phyloP scores from a whole-genome alignment of 2,329 filamentous ascomycete genomes.

The Aspergillus candidus region DNA sequence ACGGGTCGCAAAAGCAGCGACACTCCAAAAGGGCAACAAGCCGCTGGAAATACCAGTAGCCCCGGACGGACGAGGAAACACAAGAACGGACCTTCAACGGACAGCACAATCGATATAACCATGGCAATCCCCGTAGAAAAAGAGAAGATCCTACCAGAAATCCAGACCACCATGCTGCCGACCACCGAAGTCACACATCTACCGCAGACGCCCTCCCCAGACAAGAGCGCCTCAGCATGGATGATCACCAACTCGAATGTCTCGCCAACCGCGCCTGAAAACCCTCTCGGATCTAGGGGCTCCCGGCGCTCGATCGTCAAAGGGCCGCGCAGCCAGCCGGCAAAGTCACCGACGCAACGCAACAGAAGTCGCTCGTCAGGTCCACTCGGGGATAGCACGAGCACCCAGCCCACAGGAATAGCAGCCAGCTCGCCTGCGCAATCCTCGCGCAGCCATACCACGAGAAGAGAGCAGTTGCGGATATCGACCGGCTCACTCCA shows the following conservation, averaged over 20 bases:
- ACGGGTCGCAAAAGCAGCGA: slow-evolving; percentile 12
- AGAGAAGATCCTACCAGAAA: slow-evolving; percentile 18
- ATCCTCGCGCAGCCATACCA: slow-evolving; percentile 7
- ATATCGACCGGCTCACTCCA: slow-evolving; percentile 25
- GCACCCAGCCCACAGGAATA: slow-evolving; percentile 4
- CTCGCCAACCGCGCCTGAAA: slow-evolving; percentile 21
- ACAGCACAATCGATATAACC: slow-evolving; percentile 7
- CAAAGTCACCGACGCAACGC: slow-evolving; percentile 7
- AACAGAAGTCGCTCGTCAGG: slow-evolving; percentile 16
- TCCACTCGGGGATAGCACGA: slow-evolving; percentile 13
- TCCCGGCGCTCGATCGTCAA: slow-evolving; percentile 29
- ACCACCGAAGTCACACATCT: slow-evolving; percentile 12
- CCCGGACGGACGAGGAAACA: slow-evolving; percentile 23
- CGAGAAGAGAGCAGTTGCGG: slow-evolving; percentile 17
- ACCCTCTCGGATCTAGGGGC: slow-evolving; percentile 20
- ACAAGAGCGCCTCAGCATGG: slow-evolving; percentile 23
- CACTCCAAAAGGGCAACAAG: too few relatives aligned
- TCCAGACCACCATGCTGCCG: slow-evolving; percentile 22
- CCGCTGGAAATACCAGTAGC: slow-evolving; percentile 3
- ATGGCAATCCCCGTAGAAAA: slow-evolving; percentile 8
- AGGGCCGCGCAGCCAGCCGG: slow-evolving; percentile 29
- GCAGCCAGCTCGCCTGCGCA: slow-evolving; percentile 7
- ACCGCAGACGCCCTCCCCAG: slow-evolving; percentile 27
- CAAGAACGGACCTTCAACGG: slow-evolving; percentile 8
- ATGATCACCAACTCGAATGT: slow-evolving; percentile 14